A percentile compares a stretch with the other conserved stretches of the same genome.
Conservation (phyloP, 371 early-diverging fungal species). For the Paraphysoderma sedebokerense region DNA sequence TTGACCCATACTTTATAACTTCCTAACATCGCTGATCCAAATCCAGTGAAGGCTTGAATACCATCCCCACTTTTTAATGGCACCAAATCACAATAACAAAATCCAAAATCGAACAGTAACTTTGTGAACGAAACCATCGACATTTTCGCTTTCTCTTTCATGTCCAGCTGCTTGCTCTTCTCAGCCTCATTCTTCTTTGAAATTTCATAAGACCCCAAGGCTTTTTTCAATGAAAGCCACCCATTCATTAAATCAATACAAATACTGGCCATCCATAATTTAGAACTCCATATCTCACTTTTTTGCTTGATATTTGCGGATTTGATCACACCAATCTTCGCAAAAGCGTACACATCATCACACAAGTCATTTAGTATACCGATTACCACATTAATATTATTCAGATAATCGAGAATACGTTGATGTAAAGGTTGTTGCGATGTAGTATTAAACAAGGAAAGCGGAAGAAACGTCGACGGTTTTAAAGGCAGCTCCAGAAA, state of each 20-base stretch:
- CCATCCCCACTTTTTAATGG: conserved; percentile 12
- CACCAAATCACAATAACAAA: conserved; percentile 33
- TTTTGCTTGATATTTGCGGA: conserved; percentile 15
- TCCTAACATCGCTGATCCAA: conserved; percentile 41
- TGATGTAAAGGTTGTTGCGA: too few species aligned
- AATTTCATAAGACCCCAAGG: conserved; percentile 4
- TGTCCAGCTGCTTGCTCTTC: conserved; percentile 4
- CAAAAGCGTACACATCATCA: conserved; percentile 55
- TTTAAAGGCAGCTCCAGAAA: conserved; percentile 12
- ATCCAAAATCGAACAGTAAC: conserved; percentile 36
- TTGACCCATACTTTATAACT: conserved; percentile 46
- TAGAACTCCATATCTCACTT: conserved; percentile 27
- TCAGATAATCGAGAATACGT: too few species aligned
- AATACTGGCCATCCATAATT: conserved; percentile 40
- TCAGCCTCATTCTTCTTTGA: conserved; percentile 2
- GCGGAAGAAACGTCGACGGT: too few species aligned
- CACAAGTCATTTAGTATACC: conserved; percentile 46
- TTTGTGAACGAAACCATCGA: conserved; percentile 10
- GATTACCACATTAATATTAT: conserved; percentile 14
- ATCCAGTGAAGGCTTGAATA: conserved; percentile 51
- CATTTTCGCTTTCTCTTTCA: conserved; percentile 7
- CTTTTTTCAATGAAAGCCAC: conserved; percentile 8
- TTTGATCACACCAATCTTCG: conserved; percentile 43
- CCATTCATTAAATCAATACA: conserved; percentile 25
- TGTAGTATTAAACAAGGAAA: too few species aligned